Base-by-base conservation (phyloP, 345 rosid species). In the Raphanus sativus region DNA sequence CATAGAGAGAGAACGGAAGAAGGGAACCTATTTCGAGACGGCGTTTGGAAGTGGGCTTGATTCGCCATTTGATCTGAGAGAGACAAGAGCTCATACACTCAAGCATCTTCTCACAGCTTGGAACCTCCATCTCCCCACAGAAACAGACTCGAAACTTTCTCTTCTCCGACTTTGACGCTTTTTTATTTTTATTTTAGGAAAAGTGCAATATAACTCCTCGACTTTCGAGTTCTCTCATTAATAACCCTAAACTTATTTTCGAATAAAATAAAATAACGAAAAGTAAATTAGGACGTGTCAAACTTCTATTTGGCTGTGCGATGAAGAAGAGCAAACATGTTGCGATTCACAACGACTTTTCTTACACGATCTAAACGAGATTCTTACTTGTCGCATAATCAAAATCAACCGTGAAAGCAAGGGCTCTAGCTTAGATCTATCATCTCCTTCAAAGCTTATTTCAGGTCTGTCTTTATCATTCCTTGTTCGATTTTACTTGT, bases 11-110 rank as follows among this genome's bases (percentile, higher is more conserved):
- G 61, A 3, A 59, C 4, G 26, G 28, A 62, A 32, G 42, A 62
- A 65, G 34, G 11, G 30, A 11, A 32, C 97, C 98, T 74, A 75
- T 85, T 73, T 88, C 82, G 21, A 93, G 92, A 8, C 97, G 97
- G 75, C 85, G 90, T 84, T 85, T 91, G 59, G 92, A 68, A 21
- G 69, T 71, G 64, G 89, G 28, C 30, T 81, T 86, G 72, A 93
- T 89, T 38, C 92, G 87, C 98, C 98, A 93, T 73, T 89, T 87
- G 86, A 84, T 77, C 28, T 77, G 84, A 17, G 79, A 48, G 28
- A 93, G 90, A 70, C 85, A 84, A 26, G 84, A 77, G 55, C 81
- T 84, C 81, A 91, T 61, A 66, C 81, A 85, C 65, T 82, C 84
- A 55, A 86, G 58, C 3, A 75, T 60, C 80, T 88, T 92, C 48